Base-by-base conservation (phyloP, 805 yeast genomes). In the Deakozyma indianensis region DNA sequence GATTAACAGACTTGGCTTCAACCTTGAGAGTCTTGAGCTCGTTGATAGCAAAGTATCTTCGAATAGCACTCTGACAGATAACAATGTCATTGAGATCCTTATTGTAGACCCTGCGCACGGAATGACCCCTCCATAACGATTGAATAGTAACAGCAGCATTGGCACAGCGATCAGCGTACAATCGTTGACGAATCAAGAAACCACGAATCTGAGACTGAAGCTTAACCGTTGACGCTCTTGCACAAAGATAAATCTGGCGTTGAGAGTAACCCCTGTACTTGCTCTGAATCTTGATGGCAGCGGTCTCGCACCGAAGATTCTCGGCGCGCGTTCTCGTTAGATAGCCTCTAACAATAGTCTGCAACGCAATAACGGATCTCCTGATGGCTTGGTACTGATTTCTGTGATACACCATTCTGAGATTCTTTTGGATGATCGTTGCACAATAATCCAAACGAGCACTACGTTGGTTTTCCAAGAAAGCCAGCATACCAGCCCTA, bases 401-500 rank as follows among this genome's bases (percentile, higher is more conserved):
- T 56, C 90, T 81, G 60, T 74, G 77, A 52, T 73, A 68, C 23
- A 71, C 64, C 57, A 76, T 80, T 57, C 83, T 75, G 60, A 88
- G 67, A 56, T 82, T 75, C 71, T 85, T 86, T 67, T 92, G 97
- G 53, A 90, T 81, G 64, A 82, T 65, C 15, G 78, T 79, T 3
- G 96, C 96, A 41, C 95, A 79, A 44, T 68, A 73, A 57, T 74
- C 74, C 53, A 87, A 74, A 56, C 87, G 84, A 50, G 81, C 83
- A 25, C 87, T 68, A 63, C 96, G 78, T 57, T 82, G 65, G 54
- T 85, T 85, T 65, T 90, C 98, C 55, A 90, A 71, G 51, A 78
- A 78, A 3, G 96, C 97, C 61, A 90, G 70, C 82, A 90, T 83
- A 60, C 98, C 98, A 24, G 96, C 96, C 57, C 94, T 82, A 69